Evolutionary conservation across 306 rosid species (phyloP).

Genomic region (Oxytropis ochrocephala): DNA sequence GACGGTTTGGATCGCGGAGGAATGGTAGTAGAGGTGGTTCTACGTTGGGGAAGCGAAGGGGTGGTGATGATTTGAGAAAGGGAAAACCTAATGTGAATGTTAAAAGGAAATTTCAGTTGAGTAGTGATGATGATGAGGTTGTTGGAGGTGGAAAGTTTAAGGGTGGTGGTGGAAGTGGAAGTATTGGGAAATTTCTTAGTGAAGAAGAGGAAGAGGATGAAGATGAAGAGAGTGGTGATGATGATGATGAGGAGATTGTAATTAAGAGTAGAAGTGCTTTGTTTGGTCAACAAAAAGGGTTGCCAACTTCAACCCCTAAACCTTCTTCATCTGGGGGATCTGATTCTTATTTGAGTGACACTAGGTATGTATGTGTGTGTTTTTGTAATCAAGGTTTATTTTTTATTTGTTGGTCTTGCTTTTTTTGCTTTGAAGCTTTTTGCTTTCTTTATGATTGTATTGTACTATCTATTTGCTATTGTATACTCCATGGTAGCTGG

Average conservation of each 20-base stretch:
- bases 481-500: not conserved
- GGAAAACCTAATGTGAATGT: slow-evolving; percentile 18
- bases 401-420: not conserved
- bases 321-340: slow-evolving; percentile 39
- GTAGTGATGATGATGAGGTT: slow-evolving; percentile 32
- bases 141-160: slow-evolving; percentile 8
- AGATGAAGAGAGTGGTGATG: slow-evolving; percentile 24
- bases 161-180: slow-evolving; percentile 20
- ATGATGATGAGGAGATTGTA: slow-evolving; percentile 27
- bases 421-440: not conserved
- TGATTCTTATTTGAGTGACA: slow-evolving; percentile 69
- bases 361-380: slow-evolving; percentile 40
- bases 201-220: slow-evolving; percentile 52
- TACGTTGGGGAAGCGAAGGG: slow-evolving; percentile 42
- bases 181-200: slow-evolving; percentile 32
- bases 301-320: slow-evolving; percentile 15
- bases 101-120: slow-evolving; percentile 9
- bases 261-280: slow-evolving; percentile 36
- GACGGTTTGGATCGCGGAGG: slow-evolving; percentile 2
- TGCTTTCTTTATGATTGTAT: not conserved
- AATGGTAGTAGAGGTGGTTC: slow-evolving; percentile 15
- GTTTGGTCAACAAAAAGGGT: slow-evolving; percentile 33
- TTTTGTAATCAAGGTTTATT: not conserved
- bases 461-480: not conserved
- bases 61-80: slow-evolving; percentile 27